Conservation (phyloP, 2,329 filamentous ascomycete species). For the Dactylellina cionopaga region DNA sequence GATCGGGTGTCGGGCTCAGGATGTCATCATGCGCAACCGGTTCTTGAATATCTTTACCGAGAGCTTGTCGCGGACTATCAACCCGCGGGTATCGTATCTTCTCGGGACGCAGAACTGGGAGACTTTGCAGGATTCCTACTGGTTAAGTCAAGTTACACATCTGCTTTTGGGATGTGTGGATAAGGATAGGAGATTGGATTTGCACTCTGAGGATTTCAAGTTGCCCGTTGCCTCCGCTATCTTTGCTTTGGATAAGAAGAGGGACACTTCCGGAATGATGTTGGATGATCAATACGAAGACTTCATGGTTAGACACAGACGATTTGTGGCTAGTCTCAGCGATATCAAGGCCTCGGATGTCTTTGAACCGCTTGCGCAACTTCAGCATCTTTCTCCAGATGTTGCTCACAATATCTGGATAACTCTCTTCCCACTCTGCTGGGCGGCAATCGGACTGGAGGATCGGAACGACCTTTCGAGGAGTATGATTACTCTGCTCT, state of each 20-base stretch:
- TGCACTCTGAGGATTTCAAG: slow-evolving; percentile 86
- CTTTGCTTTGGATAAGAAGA: slow-evolving; percentile 76
- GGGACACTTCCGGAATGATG: slow-evolving; percentile 72
- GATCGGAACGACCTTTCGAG: slow-evolving; percentile 90
- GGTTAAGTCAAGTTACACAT: slow-evolving; percentile 94
- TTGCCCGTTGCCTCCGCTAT: slow-evolving; percentile 78
- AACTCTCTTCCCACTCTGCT: slow-evolving; percentile 88
- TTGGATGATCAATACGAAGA: slow-evolving; percentile 83
- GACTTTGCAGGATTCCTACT: slow-evolving; percentile 91
- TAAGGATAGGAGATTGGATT: slow-evolving; percentile 78
- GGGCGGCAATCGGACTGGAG: slow-evolving; percentile 86
- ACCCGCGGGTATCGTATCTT: slow-evolving; percentile 87
- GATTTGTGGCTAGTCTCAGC: slow-evolving; percentile 83
- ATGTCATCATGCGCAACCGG: slow-evolving; percentile 95
- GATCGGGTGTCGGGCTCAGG: slow-evolving; percentile 89
- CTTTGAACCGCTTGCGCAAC: slow-evolving; percentile 86
- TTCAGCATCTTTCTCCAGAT: slow-evolving; percentile 86
- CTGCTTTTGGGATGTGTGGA: slow-evolving; percentile 91
- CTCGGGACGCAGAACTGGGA: slow-evolving; percentile 92
- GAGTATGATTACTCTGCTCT: slow-evolving; percentile 86
- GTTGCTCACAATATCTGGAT: slow-evolving; percentile 92
- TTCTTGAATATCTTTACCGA: slow-evolving; percentile 97
- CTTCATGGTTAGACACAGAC: slow-evolving; percentile 79
- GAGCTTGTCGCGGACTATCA: slow-evolving; percentile 90
- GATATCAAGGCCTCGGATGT: slow-evolving; percentile 89